These are phyloP conservation scores for Guadua angustifolia DNA, from an alignment of 176 grass and related monocot species.

Conservation along the genomic window DNA sequence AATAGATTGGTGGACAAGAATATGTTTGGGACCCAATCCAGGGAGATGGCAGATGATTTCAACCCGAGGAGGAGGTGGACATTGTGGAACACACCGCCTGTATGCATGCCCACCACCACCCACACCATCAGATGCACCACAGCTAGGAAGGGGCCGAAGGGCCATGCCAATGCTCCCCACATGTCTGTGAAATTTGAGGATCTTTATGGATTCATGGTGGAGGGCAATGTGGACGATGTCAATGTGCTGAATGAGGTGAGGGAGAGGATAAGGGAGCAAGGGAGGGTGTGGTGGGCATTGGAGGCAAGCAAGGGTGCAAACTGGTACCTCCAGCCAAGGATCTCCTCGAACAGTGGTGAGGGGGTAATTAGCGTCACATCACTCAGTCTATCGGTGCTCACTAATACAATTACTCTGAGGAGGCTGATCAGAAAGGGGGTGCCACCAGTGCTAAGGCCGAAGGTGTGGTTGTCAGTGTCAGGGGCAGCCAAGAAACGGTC, in stretches of 20 bases:
- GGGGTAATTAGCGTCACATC: conserved; percentile 66
- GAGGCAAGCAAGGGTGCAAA: conserved; percentile 88
- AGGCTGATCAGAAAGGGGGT: conserved; percentile 89
- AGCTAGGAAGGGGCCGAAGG: conserved; percentile 38
- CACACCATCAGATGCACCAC: conserved; percentile 37
- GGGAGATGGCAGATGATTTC: conserved; percentile 45
- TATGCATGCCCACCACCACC: conserved; percentile 48
- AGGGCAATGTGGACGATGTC: conserved; percentile 92
- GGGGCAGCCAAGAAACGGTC: conserved; percentile 90
- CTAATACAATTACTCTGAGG: conserved; percentile 74
- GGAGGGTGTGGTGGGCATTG: conserved; percentile 85
- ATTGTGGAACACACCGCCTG: conserved; percentile 41
- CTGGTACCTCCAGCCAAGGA: conserved; percentile 86
- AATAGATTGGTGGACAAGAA: conserved; percentile 16
- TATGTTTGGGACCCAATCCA: conserved; percentile 58
- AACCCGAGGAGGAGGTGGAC: conserved; percentile 56
- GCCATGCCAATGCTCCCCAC: conserved; percentile 46
- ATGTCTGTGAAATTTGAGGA: conserved; percentile 88
- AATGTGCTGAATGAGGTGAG: conserved; percentile 92
- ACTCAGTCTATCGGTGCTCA: conserved; percentile 77
- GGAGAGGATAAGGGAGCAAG: conserved; percentile 91
- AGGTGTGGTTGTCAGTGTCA: conserved; percentile 88
- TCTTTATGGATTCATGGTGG: conserved; percentile 76
- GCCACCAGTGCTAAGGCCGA: conserved; percentile 67
- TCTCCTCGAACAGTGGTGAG: conserved; percentile 64